These are phyloP conservation scores for Aureobasidium sp. DNA, from an alignment of 2,329 filamentous ascomycete species.

Conservation along the genomic window DNA sequence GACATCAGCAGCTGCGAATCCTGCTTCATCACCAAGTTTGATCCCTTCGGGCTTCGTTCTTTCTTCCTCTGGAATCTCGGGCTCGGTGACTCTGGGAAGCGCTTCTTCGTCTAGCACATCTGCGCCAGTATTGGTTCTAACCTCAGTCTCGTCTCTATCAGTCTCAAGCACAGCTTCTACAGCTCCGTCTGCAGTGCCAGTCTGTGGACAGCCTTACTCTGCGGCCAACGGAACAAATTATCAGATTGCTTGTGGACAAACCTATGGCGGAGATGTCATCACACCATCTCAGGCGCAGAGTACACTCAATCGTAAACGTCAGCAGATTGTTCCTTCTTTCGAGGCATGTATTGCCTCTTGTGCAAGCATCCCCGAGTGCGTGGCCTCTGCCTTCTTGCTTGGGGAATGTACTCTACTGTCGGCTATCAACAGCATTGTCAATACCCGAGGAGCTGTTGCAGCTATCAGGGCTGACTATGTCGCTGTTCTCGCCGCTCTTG, in stretches of 20 bases:
- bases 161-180: neutral
- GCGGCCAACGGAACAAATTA: slow-evolving; percentile 6
- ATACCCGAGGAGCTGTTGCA: slow-evolving; percentile 13
- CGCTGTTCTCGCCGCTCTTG: slow-evolving; percentile 1
- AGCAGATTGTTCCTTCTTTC: slow-evolving; percentile 5
- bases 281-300: neutral
- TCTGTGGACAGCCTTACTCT: slow-evolving; percentile 14
- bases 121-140: neutral
- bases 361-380: neutral
- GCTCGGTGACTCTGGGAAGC: neutral
- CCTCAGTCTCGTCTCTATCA: neutral
- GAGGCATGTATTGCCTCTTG: slow-evolving; percentile 17
- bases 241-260: slow-evolving; percentile 17
- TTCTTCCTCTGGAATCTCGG: neutral
- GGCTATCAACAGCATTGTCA: slow-evolving; percentile 3
- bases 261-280: slow-evolving; percentile 9
- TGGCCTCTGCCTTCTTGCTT: slow-evolving; percentile 7
- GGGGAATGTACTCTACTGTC: slow-evolving; percentile 16
- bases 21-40: neutral
- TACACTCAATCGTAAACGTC: slow-evolving; percentile 1
- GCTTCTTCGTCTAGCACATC: neutral
- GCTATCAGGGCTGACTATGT: slow-evolving; percentile 17
- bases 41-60: slow-evolving; percentile 16
- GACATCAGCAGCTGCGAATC: neutral
- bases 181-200: neutral